A percentile compares a stretch with the other conserved stretches of the same genome.
phyloP scores from a whole-genome alignment of 768 basidiomycete genomes.

The Fomitopsis serialis region DNA sequence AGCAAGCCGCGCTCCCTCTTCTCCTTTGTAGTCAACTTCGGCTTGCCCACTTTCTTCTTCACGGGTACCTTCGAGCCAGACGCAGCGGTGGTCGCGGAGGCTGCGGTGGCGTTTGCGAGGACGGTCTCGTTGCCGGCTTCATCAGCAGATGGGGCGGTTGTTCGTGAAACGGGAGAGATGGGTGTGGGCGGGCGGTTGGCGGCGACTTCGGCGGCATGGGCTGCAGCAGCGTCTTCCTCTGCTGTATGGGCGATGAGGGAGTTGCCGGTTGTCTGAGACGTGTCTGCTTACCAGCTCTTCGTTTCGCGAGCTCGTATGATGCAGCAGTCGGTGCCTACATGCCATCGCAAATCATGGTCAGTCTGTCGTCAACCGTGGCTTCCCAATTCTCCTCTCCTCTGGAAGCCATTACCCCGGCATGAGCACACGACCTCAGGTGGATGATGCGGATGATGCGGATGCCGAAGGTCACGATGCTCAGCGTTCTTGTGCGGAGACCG shows the following conservation, averaged over 20 bases:
- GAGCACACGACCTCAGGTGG: too few species aligned
- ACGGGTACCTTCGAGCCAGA: slow-evolving; percentile 30
- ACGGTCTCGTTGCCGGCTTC: slow-evolving; percentile 24
- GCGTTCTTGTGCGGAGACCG: too few species aligned
- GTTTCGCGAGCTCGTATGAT: slow-evolving; percentile 47
- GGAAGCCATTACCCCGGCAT: too few species aligned
- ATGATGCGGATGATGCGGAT: too few species aligned
- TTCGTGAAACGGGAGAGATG: slow-evolving; percentile 5
- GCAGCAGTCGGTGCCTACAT: slow-evolving; percentile 18
- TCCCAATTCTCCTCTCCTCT: too few species aligned
- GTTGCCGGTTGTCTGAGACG: background rate
- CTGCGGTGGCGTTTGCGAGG: slow-evolving; percentile 31
- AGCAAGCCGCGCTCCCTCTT: slow-evolving; percentile 75
- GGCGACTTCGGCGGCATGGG: slow-evolving; percentile 30
- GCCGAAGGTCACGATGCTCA: too few species aligned
- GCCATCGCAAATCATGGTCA: background rate
- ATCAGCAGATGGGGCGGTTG: slow-evolving; percentile 27
- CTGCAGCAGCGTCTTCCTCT: slow-evolving; percentile 60
- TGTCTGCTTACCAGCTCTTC: slow-evolving; percentile 53
- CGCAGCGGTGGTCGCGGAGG: slow-evolving; percentile 29
- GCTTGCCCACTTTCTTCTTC: slow-evolving; percentile 54
- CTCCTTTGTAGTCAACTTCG: slow-evolving; percentile 71
- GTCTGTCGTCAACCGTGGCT: too few species aligned
- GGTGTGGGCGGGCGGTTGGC: slow-evolving; percentile 24
- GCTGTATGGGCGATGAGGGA: slow-evolving; percentile 1